Percentiles rank a stretch among this genome's conserved stretches.
Conservation (phyloP, 768 basidiomycete genomes). For the Russula ochroleuca region DNA sequence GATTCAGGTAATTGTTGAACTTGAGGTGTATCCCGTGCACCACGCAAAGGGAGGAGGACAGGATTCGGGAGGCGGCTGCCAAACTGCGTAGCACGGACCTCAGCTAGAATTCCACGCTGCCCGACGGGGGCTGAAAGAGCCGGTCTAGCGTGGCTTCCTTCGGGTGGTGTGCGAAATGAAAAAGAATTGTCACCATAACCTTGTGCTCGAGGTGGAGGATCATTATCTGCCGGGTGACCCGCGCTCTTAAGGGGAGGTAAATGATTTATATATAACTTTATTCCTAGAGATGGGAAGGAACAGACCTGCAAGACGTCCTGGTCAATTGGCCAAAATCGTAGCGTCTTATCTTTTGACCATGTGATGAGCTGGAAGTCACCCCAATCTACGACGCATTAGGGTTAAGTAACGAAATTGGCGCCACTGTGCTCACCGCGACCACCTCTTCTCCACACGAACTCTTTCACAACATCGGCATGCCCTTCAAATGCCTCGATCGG, state of each 20-base stretch:
- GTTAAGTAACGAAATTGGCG: background rate
- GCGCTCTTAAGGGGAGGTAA: constrained; percentile 29
- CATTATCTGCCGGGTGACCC: constrained; percentile 28
- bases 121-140: constrained; percentile 63
- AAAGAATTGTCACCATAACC: constrained; percentile 32
- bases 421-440: constrained; percentile 42
- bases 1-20: constrained; percentile 18
- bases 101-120: constrained; percentile 61
- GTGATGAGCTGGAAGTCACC: constrained; percentile 63
- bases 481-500: constrained; percentile 80
- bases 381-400: constrained; percentile 31
- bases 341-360: constrained; percentile 86
- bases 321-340: constrained; percentile 88
- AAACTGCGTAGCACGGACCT: constrained; percentile 54
- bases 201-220: constrained; percentile 19
- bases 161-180: constrained; percentile 57
- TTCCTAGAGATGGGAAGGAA: background rate
- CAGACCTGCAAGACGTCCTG: constrained; percentile 62
- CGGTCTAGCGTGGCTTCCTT: constrained; percentile 25
- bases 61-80: constrained; percentile 31
- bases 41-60: constrained; percentile 32
- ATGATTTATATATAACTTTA: background rate
- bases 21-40: constrained; percentile 1
- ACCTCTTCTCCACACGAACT: constrained; percentile 92
- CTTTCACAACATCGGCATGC: constrained; percentile 91